phyloP scores from a whole-genome alignment of 202 grass and related monocot species.

The Carex arenaria region DNA sequence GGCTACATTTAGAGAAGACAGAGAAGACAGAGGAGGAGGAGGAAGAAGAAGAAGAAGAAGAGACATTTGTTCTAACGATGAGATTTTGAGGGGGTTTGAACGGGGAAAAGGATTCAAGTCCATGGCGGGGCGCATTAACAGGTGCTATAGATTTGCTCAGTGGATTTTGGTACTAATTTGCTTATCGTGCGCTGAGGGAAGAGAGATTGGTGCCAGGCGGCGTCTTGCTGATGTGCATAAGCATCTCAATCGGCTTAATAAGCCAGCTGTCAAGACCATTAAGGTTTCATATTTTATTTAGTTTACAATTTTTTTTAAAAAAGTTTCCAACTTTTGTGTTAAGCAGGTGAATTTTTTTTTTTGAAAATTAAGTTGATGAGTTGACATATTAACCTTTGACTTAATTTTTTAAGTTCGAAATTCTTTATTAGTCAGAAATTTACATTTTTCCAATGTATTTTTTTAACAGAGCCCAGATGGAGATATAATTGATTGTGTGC shows the following conservation, averaged over 20 bases:
- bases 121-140: conserved; percentile 26
- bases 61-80: conserved; percentile 1
- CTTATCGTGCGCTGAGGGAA: conserved; percentile 31
- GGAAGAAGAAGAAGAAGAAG: not conserved
- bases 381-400: conserved; percentile 5
- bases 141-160: not conserved
- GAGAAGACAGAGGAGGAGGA: not conserved
- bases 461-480: conserved; percentile 78
- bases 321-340: no score
- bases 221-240: conserved; percentile 48
- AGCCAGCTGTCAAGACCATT: conserved; percentile 81
- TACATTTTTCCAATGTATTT: not conserved
- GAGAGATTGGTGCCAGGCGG: conserved; percentile 31
- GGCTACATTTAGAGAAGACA: conserved; percentile 12
- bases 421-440: not conserved
- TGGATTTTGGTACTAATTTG: conserved; percentile 43
- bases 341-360: not conserved
- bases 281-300: conserved; percentile 31
- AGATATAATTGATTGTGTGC: conserved; percentile 94
- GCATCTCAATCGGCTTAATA: conserved; percentile 88
- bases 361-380: not conserved
- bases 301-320: not conserved
- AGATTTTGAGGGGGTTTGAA: not conserved
- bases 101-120: not conserved
- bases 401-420: not conserved